Conservation (phyloP, 23 red algal genomes). For the Gracilaria domingensis region DNA sequence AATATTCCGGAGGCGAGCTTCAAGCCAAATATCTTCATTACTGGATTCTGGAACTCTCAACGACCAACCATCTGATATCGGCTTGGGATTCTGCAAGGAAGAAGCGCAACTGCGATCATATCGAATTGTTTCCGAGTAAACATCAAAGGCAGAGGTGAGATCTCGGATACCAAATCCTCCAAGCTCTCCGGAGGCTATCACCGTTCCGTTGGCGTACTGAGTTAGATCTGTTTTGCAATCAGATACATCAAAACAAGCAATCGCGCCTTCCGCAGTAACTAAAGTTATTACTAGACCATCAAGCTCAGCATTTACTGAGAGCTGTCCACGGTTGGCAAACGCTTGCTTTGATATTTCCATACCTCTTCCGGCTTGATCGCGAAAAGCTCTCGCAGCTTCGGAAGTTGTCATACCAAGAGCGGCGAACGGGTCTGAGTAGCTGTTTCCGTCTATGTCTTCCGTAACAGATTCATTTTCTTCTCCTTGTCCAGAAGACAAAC, state of each 20-base stretch:
- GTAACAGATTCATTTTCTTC: background rate
- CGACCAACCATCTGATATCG: conserved; percentile 62
- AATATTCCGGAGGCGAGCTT: conserved; percentile 68
- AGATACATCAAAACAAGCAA: conserved; percentile 74
- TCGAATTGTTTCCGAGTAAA: conserved; percentile 70
- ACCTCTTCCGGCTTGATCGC: conserved; percentile 70
- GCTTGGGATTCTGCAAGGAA: background rate
- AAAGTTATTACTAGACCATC: conserved; percentile 63
- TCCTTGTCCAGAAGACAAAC: background rate
- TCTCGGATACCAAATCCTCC: conserved; percentile 71
- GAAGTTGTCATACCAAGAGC: conserved; percentile 80
- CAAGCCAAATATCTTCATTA: conserved; percentile 62
- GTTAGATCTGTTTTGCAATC: conserved; percentile 51
- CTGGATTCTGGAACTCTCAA: conserved; percentile 49
- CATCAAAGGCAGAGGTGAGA: conserved; percentile 71
- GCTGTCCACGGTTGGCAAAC: conserved; percentile 56
- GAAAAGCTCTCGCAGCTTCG: conserved; percentile 60
- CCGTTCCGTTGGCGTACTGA: conserved; percentile 56
- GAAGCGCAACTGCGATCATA: conserved; percentile 33
- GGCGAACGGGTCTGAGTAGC: conserved; percentile 76
- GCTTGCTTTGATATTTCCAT: conserved; percentile 70
- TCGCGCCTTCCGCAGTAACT: conserved; percentile 74
- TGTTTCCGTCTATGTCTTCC: conserved; percentile 4
- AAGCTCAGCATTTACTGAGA: conserved; percentile 62
- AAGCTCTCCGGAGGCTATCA: conserved; percentile 62